Evolutionary conservation across 2,329 filamentous ascomycete genomes (phyloP), one percentile per base, ranked within the genome.

Genomic region (Nannizziopsis arthrosporioides): DNA sequence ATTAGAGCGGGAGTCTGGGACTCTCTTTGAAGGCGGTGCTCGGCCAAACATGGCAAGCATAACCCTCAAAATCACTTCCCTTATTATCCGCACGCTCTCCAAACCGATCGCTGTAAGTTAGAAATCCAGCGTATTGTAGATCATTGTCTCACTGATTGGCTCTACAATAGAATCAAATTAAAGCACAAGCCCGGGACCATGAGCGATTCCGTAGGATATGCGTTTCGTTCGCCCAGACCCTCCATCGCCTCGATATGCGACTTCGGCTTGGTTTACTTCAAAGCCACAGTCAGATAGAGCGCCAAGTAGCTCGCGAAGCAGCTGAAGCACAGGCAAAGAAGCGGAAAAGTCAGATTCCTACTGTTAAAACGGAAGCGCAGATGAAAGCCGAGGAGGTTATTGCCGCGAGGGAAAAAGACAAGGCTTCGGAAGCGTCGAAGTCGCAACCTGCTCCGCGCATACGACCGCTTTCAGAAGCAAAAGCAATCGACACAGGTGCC

Each of bases 201-300:
- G 78, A 82, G 47, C 71, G 74, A 9, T 84, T 84, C 61, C 75
- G 80, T 41, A 68, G 67, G 41, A 59, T 78, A 52, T 83, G 80
- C 58, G 70, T 84, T 53, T 68, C 66, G 42, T 75, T 81, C 56
- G 81, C 81, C 8, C 80, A 84, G 60, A 63, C 69, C 8, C 71
- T 84, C 30, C 80, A 84, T 61, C 71, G 76, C 42, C 65, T 82
- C 51, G 80, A 84, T 59, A 83, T 84, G 78, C 75, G 78, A 38
- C 75, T 83, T 63, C 75, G 79, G 42, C 68, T 84, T 51, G 80
- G 80, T 17, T 70, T 81, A 4, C 69, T 84, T 1, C 79, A 81
- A 55, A 80, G 82, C 56, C 72, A 70, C 7, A 73, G 76, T 2
- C 72, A 76, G 1, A 61, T 68, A 30, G 64, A 72, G 47, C 63